A percentile compares a stretch with the other conserved stretches of the same genome.
Evolutionary conservation across 2,329 filamentous ascomycete species (phyloP).

Genomic region (Trichoderma sp.): DNA sequence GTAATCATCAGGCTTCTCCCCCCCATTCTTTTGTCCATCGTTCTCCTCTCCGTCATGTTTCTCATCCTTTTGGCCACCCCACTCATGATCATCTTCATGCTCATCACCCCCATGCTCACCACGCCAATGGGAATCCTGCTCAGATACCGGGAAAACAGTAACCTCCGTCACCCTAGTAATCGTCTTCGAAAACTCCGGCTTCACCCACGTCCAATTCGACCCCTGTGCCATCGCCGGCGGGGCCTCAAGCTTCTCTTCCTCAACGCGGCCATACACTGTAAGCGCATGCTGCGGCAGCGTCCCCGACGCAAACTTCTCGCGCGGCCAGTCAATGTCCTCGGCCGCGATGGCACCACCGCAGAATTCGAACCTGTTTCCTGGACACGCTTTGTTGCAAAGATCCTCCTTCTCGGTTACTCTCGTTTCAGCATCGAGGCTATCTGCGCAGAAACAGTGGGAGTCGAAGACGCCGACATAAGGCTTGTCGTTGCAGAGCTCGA

Average conservation of each 20-base stretch:
- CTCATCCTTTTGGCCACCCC: background rate
- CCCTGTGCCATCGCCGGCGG: conserved; percentile 35
- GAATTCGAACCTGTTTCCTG: conserved; percentile 38
- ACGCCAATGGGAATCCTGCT: background rate
- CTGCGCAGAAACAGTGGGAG: conserved; percentile 46
- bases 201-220: conserved; percentile 23
- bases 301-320: background rate
- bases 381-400: conserved; percentile 40
- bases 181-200: background rate
- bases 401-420: conserved; percentile 31
- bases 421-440: conserved; percentile 39
- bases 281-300: conserved; percentile 33
- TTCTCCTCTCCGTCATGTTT: too few relatives aligned
- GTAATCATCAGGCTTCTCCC: background rate
- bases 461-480: conserved; percentile 41
- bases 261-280: conserved; percentile 42
- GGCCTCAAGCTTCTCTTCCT: conserved; percentile 28
- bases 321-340: background rate
- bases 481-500: conserved; percentile 34
- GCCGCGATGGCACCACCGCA: conserved; percentile 40
- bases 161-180: background rate
- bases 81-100: background rate
- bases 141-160: conserved; percentile 5
- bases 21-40: background rate
- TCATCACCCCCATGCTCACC: background rate